Percentiles rank a stretch among this genome's conserved stretches.
Evolutionary conservation across 2,329 filamentous ascomycete genomes (phyloP).

Genomic region (Ophiocordyceps robertsii): DNA sequence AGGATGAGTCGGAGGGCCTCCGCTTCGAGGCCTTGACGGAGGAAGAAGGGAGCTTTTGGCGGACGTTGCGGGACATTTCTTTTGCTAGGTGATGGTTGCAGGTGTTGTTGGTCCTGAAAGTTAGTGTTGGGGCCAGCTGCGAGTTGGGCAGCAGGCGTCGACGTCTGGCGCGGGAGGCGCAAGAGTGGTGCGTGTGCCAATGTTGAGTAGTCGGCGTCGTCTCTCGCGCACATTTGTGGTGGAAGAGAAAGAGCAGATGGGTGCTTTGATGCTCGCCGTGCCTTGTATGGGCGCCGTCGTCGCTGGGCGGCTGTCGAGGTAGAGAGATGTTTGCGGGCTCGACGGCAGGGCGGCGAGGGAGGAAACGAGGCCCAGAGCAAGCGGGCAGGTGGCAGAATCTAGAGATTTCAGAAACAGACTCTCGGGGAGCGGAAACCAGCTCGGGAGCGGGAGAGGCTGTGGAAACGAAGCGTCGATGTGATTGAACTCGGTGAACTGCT

Average conservation of each 20-base stretch:
- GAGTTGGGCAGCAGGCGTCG: neutral
- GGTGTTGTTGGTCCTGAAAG: neutral
- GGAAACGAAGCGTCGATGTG: slow-evolving; percentile 52
- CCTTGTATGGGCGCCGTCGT: no score
- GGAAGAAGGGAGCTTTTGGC: slow-evolving; percentile 28
- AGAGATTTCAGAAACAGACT: slow-evolving; percentile 25
- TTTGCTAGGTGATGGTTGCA: neutral
- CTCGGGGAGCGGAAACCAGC: slow-evolving; percentile 17
- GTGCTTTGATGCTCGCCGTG: no score
- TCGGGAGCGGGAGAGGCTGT: slow-evolving; percentile 38
- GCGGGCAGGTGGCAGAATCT: slow-evolving; percentile 16
- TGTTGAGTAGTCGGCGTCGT: no score
- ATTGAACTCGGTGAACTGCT: slow-evolving; percentile 65
- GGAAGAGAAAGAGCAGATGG: no score
- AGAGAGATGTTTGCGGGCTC: neutral
- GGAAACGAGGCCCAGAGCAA: slow-evolving; percentile 12
- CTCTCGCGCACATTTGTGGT: no score
- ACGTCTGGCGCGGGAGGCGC: neutral
- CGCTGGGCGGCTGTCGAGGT: neutral
- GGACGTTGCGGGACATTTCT: slow-evolving; percentile 40
- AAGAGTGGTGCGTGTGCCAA: no score
- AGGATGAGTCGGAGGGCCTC: slow-evolving; percentile 36
- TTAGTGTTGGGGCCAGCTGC: neutral
- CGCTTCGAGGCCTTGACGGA: slow-evolving; percentile 32
- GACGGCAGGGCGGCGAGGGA: neutral